A percentile compares a stretch with the other conserved stretches of the same genome.
Evolutionary conservation across 345 rosid genomes (phyloP).

Genomic region (Adansonia digitata): DNA sequence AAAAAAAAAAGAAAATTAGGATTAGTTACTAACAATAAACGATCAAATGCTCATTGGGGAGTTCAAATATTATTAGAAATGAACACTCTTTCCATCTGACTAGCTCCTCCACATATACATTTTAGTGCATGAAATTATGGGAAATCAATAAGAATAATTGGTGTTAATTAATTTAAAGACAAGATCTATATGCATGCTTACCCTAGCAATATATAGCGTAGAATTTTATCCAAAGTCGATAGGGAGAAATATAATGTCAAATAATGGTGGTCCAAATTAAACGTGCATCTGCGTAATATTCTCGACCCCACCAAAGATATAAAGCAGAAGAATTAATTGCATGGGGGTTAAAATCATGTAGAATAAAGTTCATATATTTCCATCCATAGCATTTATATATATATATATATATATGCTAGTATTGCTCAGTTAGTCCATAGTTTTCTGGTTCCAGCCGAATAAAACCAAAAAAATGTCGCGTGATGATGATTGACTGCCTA

Average conservation of each 20-base stretch:
- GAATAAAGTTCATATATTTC: neutral
- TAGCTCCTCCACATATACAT: neutral
- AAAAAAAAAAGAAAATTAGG: too few species aligned
- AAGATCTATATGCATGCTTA: neutral
- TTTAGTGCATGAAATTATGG: neutral
- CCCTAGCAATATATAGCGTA: neutral
- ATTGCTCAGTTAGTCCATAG: neutral
- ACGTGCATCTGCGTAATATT: slow-evolving; percentile 1
- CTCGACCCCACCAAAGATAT: slow-evolving; percentile 9
- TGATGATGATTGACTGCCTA: neutral
- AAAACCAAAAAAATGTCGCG: neutral
- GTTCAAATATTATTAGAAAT: too few species aligned
- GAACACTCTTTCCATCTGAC: neutral
- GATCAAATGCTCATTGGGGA: too few species aligned
- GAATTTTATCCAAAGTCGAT: neutral
- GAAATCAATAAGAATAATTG: neutral
- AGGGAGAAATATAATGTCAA: neutral
- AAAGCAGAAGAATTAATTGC: neutral
- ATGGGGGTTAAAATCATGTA: neutral
- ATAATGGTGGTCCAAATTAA: slow-evolving; percentile 1
- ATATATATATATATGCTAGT: too few species aligned
- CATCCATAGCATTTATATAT: neutral
- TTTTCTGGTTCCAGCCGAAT: neutral
- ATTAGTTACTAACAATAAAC: too few species aligned
- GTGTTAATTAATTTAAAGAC: neutral